Evolutionary conservation across 176 grass and related monocot genomes (phyloP).

Genomic region (Metroxylon sagu): DNA sequence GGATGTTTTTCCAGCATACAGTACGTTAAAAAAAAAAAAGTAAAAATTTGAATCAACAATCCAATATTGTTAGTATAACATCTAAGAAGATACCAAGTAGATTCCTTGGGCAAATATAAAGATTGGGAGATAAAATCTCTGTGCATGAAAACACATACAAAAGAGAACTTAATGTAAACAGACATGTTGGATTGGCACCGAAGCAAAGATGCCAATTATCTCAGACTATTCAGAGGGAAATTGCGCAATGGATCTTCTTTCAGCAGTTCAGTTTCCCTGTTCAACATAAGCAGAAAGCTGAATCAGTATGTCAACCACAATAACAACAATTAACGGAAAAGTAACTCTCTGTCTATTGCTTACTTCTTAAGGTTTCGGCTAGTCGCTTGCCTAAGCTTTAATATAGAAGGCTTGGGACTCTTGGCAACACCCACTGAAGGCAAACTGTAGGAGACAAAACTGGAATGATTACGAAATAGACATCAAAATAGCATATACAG

Average conservation of each 20-base stretch:
- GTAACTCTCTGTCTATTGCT: slow-evolving; percentile 3
- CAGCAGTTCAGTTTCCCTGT: slow-evolving; percentile 93
- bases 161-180: too few relatives aligned
- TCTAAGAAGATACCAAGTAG: too few relatives aligned
- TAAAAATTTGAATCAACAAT: too few relatives aligned
- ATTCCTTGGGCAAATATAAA: too few relatives aligned
- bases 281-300: slow-evolving; percentile 13
- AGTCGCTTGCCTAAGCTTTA: slow-evolving; percentile 70
- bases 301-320: not conserved
- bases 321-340: not conserved
- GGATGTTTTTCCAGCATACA: too few relatives aligned
- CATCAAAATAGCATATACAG: too few relatives aligned
- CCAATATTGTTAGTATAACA: too few relatives aligned
- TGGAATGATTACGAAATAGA: not conserved
- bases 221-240: slow-evolving; percentile 62
- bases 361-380: slow-evolving; percentile 75
- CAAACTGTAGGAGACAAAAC: slow-evolving; percentile 23
- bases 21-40: too few relatives aligned
- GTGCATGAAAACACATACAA: too few relatives aligned
- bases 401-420: slow-evolving; percentile 49
- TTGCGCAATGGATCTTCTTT: slow-evolving; percentile 83
- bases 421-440: slow-evolving; percentile 33
- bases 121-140: too few relatives aligned
- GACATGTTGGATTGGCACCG: not conserved
- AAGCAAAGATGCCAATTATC: slow-evolving; percentile 24